Conservation (phyloP, 352 stramenopile genomes). For the Blastocystis sp. region DNA sequence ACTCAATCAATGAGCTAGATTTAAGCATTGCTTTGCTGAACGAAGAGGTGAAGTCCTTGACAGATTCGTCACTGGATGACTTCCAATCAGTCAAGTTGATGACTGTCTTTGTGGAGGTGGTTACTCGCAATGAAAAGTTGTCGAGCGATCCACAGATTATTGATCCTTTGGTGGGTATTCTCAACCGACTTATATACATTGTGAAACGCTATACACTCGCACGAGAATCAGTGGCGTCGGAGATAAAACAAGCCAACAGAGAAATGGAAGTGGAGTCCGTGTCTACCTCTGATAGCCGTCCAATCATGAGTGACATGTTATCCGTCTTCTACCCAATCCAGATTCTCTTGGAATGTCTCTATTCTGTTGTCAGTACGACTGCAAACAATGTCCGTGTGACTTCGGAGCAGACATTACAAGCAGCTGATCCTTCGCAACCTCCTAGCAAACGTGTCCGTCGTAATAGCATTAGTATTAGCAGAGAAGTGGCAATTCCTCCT, state of each 20-base stretch:
- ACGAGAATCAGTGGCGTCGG: neutral
- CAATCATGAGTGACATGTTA: neutral
- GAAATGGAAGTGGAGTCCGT: slow-evolving; percentile 8
- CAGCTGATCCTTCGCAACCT: neutral
- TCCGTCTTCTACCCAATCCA: slow-evolving; percentile 35
- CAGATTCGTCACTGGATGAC: neutral
- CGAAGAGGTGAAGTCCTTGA: neutral
- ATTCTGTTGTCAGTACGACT: neutral
- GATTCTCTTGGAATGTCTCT: slow-evolving; percentile 4
- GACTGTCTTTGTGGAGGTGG: slow-evolving; percentile 13
- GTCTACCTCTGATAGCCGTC: neutral
- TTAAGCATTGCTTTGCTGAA: neutral
- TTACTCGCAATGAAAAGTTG: slow-evolving; percentile 12
- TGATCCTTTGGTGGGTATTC: neutral
- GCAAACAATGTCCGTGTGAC: neutral
- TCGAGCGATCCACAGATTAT: neutral
- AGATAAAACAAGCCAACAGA: neutral
- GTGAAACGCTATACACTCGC: neutral
- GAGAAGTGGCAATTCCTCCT: neutral
- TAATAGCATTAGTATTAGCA: slow-evolving; percentile 16
- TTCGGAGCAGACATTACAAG: neutral
- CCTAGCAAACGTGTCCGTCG: slow-evolving; percentile 18
- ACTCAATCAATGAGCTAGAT: slow-evolving; percentile 6
- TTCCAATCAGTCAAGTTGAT: neutral
- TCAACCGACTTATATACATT: neutral